phyloP scores from a whole-genome alignment of 345 rosid species.

The Leavenworthia alabamica region DNA sequence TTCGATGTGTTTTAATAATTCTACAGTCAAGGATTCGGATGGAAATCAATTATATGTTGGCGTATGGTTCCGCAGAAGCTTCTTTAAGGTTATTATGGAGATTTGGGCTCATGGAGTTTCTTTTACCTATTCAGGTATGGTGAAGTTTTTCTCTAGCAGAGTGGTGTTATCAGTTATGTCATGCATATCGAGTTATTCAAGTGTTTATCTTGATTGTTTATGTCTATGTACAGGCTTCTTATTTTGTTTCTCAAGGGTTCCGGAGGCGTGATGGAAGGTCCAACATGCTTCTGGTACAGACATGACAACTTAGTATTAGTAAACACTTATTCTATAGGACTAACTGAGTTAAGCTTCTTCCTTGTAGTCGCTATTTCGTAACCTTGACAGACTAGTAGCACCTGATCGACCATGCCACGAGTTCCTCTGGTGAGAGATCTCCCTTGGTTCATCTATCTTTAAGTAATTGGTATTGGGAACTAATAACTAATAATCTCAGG shows the following conservation, averaged over 20 bases:
- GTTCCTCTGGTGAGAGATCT: constrained; percentile 48
- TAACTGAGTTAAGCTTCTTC: not conserved
- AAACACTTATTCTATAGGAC: not conserved
- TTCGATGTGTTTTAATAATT: not conserved
- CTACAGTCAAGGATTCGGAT: constrained; percentile 40
- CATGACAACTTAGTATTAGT: not conserved
- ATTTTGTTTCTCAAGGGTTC: constrained; percentile 44
- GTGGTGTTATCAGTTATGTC: not conserved
- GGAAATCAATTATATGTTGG: constrained; percentile 59
- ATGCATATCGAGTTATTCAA: not conserved
- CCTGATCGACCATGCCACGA: constrained; percentile 67
- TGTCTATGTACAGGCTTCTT: constrained; percentile 39
- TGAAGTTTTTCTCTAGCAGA: constrained; percentile 5
- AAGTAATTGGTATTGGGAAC: not conserved
- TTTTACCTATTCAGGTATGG: constrained; percentile 47
- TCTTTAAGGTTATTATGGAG: constrained; percentile 51
- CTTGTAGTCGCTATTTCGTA: constrained; percentile 43
- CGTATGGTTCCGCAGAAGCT: constrained; percentile 57
- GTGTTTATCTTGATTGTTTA: not conserved
- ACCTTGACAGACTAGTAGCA: constrained; percentile 54
- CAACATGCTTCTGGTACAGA: constrained; percentile 58
- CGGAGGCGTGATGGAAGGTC: constrained; percentile 52
- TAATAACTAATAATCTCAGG: constrained; percentile 34
- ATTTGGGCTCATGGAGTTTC: constrained; percentile 55
- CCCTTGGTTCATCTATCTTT: not conserved